Base-by-base conservation (phyloP, 2,329 filamentous ascomycete species). In the Triangularia setosa region DNA sequence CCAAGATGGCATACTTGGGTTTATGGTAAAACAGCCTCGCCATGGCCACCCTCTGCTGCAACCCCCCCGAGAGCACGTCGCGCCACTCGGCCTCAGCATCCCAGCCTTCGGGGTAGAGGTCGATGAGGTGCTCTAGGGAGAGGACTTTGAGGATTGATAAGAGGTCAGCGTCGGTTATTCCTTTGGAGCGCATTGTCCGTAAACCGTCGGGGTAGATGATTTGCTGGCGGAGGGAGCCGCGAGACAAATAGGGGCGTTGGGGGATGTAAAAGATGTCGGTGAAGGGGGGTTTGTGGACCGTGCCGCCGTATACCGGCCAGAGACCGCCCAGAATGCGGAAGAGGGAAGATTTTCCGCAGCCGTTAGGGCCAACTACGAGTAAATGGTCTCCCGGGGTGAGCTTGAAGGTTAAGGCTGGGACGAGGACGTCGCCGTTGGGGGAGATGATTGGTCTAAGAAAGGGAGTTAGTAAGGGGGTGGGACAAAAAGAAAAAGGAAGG, bases 231-330 rank as follows among this genome's bases (percentile, higher is more conserved):
- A 99, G 85, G 1, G 91, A 93, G 23, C 95, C 95, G 61, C 92
- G 88, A 14, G 91, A 95, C 1, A 99, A 84, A 74, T 99, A 99
- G 0, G 95, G 95, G 1, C 95, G 88, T 74, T 99, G 95, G 0
- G 95, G 95, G 69, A 99, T 96, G 79, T 99, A 99, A 79, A 98
- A 99, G 74, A 99, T 98, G 74, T 95, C 90, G 69, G 91, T 88
- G 72, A 94, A 95, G 1, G 91, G 88, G 1, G 95, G 95, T 76
- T 98, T 98, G 72, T 92, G 85, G 21, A 99, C 95, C 1, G 87
- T 92, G 60, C 95, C 95, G 69, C 95, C 94, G 76, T 99, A 99
- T 12, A 98, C 95, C 16, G 95, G 95, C 95, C 95, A 99, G 2
- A 99, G 83, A 0, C 95, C 95, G 66, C 95, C 95, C 0, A 99